Evolutionary conservation across 257 asterid species (phyloP), one percentile per base, ranked within the genome.

Genomic region (Gentiana dahurica): DNA sequence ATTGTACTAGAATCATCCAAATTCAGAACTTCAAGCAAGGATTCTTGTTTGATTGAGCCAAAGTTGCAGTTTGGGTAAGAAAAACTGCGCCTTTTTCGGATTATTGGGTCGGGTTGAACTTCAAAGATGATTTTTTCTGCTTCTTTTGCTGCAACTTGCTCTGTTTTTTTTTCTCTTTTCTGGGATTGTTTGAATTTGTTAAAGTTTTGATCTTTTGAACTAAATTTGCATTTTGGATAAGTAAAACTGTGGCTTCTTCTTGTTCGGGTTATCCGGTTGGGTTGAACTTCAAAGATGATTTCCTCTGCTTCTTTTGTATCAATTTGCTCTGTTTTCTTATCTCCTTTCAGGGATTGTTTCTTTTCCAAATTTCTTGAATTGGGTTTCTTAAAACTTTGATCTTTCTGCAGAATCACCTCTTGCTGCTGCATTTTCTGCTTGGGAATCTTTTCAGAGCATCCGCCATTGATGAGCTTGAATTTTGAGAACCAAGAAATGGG

Each of bases 401-500:
- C 78, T 51, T 34, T 47, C 36, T 48, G 57, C 66, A 80, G 53
- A 80, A 81, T 36, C 86, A 70, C 34, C 82, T 77, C 62, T 73
- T 68, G 36, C 43, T 61, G 73, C 60, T 59, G 77, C 59, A 59
- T 59, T 50, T 49, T 58, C 59, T 67, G 59, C 8, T 51, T 57
- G 5, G 60, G 47, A 10, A 45, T 45, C 1, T 45, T 24, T 58
- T 73, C 80, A 48, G 34, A 7, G 9, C 46, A 48, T 46, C 45
- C 54, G 24, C 47, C 61, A 7, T 67, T 72, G 63, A 57, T 77
- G 12, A 57, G 72, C 82, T 76, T 87, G 65, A 75, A 63, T 68
- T 75, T 90, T 34, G 79, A 68, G 59, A 84, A 59, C 97, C 95
- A 86, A 56, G 93, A 79, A 68, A 63, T 72, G 0, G 80, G 82